These are phyloP conservation scores for Wickerhamomyces tratensis DNA, from an alignment of 805 yeast species.

Conservation along the genomic window DNA sequence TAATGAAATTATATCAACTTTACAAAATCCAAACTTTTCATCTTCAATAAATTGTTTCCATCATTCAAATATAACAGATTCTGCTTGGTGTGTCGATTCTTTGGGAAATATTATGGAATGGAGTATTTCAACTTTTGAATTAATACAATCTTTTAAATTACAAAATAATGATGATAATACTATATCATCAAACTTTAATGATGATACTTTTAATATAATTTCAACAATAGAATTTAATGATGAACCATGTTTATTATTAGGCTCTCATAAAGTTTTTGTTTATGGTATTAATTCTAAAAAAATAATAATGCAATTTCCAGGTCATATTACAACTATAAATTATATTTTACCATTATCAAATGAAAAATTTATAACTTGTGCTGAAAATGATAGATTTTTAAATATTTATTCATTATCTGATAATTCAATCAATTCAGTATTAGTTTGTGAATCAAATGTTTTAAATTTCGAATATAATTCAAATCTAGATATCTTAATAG, in stretches of 20 bases:
- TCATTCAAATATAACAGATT: conserved; percentile 28
- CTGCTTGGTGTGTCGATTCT: conserved; percentile 52
- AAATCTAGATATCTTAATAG: conserved; percentile 28
- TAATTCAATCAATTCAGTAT: conserved; percentile 38
- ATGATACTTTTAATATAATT: conserved; percentile 19
- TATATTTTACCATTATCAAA: conserved; percentile 30
- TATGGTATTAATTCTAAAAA: conserved; percentile 30
- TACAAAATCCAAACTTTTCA: conserved; percentile 35
- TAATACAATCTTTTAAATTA: conserved; percentile 33
- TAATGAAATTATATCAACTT: conserved; percentile 43
- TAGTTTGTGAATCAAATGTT: conserved; percentile 64
- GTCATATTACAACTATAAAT: conserved; percentile 63
- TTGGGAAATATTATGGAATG: conserved; percentile 53
- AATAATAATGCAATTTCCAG: conserved; percentile 51
- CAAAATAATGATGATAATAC: conserved; percentile 19
- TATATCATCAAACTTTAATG: conserved; percentile 11
- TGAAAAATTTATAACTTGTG: conserved; percentile 53
- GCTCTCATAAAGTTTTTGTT: conserved; percentile 57
- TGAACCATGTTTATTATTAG: conserved; percentile 39
- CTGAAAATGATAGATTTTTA: conserved; percentile 73
- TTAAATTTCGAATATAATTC: conserved; percentile 30
- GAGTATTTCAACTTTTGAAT: conserved; percentile 37
- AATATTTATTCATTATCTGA: conserved; percentile 50
- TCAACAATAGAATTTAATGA: conserved; percentile 21
- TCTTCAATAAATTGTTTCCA: conserved; percentile 39